Base-by-base conservation (phyloP, 371 early-diverging fungal genomes). In the Funneliformis caledonium region DNA sequence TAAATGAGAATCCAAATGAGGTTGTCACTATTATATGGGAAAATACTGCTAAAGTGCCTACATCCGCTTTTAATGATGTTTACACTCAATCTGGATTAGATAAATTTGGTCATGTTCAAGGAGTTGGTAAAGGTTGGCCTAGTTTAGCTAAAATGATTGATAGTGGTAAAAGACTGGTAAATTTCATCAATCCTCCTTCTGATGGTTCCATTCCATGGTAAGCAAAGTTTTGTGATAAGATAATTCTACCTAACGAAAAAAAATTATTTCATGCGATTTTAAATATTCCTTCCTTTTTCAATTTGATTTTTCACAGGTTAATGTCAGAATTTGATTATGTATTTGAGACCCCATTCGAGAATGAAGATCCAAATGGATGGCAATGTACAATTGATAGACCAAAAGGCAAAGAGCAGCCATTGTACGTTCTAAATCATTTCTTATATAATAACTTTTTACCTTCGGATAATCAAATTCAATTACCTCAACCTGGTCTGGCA, bases 21-120 rank as follows among this genome's bases (percentile, higher is more conserved):
- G 91, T 94, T 10, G 62, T 94, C 26, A 92, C 93, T 12, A 91
- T 94, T 77, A 88, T 92, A 82, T 88, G 94, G 86, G 93, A 93
- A 81, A 93, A 92, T 81, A 2, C 8, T 11, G 88, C 85, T 72
- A 83, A 83, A 4, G 90, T 93, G 65, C 33, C 84, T 22, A 83
- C 90, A 7, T 70, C 84, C 22, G 86, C 87, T 6, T 92, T 92
- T 73, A 82, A 84, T 61, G 85, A 79, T 81, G 84, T 87, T 37
- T 94, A 93, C 75, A 50, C 84, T 26, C 83, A 86, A 19, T 89
- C 91, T 12, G 92, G 92, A 33, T 82, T 95, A n/a, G 82, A 84
- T 47, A 83, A 87, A 8, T 93, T 91, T 74, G 83, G 85, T 2
- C 88, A 88, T 76, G 83, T 84, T 2, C 14, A 83, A 2, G 74